Base-by-base conservation (phyloP, 805 yeast genomes). In the Kazachstania viticola region DNA sequence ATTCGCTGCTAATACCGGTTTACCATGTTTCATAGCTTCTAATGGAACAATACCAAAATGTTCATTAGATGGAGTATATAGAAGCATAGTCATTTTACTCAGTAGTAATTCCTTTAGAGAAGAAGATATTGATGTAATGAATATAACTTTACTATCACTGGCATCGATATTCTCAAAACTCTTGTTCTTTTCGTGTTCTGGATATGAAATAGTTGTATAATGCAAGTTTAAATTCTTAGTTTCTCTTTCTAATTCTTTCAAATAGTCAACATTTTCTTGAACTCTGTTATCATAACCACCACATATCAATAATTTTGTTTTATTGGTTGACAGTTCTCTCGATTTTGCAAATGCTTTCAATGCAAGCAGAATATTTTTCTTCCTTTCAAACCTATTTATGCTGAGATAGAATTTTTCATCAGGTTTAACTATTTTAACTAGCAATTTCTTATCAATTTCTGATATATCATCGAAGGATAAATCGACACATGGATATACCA, bases 11-110 rank as follows among this genome's bases (percentile, higher is more conserved):
- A 91, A 59, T 0, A 87, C 95, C 0, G 94, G 84, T 0, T 78
- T 77, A 18, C 81, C 79, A 35, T 71, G 65, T 29, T 78, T 67
- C 96, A 91, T 87, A 9, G 95, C 87, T 53, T 91, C 98, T 12
- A 91, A 65, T 1, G 99, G 99, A 8, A 91, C 99, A 41, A 91
- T 91, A 11, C 99, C 99, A 51, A 91, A 91, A 59, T 91, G 99
- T 55, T 91, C 98, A 45, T 69, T 70, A 0, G 80, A 66, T 3
- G 99, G 98, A 0, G 99, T 91, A 51, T 91, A 91, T 28, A 87
- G 58, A 15, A 91, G 63, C 34, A 80, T 44, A 29, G 68, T 66
- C 2, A 87, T 65, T 8, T 62, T 55, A 24, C 66, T 52, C 21
- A 91, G 59, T 17, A 91, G 64, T 2, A 67, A 60, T 49, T 65